phyloP scores from a whole-genome alignment of 768 basidiomycete genomes.

The Harrya chromipes region DNA sequence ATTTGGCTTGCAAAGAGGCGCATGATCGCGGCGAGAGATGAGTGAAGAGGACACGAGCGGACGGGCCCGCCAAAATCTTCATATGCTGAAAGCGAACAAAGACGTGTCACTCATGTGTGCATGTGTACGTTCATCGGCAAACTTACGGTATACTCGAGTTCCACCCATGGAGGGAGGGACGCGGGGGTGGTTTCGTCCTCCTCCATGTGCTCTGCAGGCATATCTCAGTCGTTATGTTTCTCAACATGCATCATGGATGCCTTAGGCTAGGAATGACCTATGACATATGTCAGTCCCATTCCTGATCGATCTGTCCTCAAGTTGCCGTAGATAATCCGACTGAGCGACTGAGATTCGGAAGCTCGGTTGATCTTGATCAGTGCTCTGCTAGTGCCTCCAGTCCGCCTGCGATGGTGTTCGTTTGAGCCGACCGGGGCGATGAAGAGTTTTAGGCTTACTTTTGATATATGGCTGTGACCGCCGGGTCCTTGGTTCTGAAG shows the following conservation, averaged over 20 bases:
- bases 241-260: background rate
- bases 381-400: too few relatives aligned
- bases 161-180: constrained; percentile 85
- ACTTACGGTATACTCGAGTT: constrained; percentile 82
- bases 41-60: constrained; percentile 74
- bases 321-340: too few relatives aligned
- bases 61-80: constrained; percentile 68
- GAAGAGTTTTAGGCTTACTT: background rate
- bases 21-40: constrained; percentile 76
- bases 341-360: too few relatives aligned
- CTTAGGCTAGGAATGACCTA: constrained; percentile 39
- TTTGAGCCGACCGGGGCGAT: background rate
- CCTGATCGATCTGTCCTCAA: too few relatives aligned
- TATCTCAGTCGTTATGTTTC: constrained; percentile 1
- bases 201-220: constrained; percentile 81
- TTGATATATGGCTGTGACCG: too few relatives aligned
- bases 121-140: too few relatives aligned
- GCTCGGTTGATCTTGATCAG: background rate
- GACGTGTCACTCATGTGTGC: too few relatives aligned
- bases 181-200: constrained; percentile 77
- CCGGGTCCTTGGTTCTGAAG: too few relatives aligned
- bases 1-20: constrained; percentile 42
- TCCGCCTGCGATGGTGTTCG: background rate
- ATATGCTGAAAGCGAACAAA: constrained; percentile 58
- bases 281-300: constrained; percentile 54